phyloP scores from a whole-genome alignment of 2,329 filamentous ascomycete species.

The Alternaria atra region DNA sequence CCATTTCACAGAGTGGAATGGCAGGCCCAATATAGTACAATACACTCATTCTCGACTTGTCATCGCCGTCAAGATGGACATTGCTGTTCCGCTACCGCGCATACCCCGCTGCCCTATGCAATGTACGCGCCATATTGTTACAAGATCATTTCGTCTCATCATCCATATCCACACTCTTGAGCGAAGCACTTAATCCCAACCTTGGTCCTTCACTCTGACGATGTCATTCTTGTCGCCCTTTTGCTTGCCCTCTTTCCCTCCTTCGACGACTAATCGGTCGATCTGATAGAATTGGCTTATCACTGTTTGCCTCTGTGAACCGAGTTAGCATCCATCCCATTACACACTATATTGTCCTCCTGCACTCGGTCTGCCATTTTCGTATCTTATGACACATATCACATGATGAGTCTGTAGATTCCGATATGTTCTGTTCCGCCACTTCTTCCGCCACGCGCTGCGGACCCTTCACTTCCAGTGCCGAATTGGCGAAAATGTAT shows the following conservation, averaged over 20 bases:
- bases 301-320: constrained; percentile 84
- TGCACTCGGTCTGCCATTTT: neutral
- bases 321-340: constrained; percentile 49
- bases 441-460: neutral
- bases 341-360: neutral
- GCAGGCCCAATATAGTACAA: constrained; percentile 13
- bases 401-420: neutral
- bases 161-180: neutral
- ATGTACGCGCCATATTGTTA: constrained; percentile 12
- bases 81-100: neutral
- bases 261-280: constrained; percentile 91
- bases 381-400: constrained; percentile 6
- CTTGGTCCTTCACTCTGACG: constrained; percentile 76
- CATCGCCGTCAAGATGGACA: neutral
- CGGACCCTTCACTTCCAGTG: neutral
- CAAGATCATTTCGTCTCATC: constrained; percentile 19
- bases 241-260: constrained; percentile 80
- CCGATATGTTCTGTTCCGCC: neutral
- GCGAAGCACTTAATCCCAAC: constrained; percentile 9
- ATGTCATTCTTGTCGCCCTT: constrained; percentile 72
- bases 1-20: constrained; percentile 3
- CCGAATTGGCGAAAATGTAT: neutral
- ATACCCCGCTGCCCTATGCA: neutral
- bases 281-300: constrained; percentile 95
- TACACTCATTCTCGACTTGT: neutral